A percentile compares a stretch with the other conserved stretches of the same genome.
phyloP scores from a whole-genome alignment of 257 asterid species.

The Solanum appendiculatum region DNA sequence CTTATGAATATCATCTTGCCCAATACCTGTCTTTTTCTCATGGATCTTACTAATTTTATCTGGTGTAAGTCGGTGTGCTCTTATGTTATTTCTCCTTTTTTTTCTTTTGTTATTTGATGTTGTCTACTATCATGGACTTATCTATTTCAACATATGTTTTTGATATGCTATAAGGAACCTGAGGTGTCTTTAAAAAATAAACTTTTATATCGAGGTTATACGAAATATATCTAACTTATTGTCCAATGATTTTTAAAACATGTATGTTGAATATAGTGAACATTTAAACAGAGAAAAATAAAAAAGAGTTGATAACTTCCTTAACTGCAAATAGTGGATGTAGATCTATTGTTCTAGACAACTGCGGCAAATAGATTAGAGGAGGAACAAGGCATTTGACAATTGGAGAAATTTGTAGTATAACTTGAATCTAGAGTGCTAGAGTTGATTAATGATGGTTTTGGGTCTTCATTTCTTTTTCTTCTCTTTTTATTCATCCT shows the following conservation, averaged over 20 bases:
- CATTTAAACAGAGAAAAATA: neutral
- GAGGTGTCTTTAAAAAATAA: neutral
- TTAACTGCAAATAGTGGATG: neutral
- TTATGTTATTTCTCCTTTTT: neutral
- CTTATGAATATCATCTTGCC: neutral
- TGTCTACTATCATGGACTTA: neutral
- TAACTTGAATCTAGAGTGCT: too few relatives aligned
- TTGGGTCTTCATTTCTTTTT: too few relatives aligned
- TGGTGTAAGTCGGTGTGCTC: neutral
- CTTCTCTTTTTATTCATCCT: too few relatives aligned
- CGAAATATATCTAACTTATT: neutral
- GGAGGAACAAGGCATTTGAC: too few relatives aligned
- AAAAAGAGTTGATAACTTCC: neutral
- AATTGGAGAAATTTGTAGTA: too few relatives aligned
- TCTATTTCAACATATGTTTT: neutral
- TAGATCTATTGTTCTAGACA: too few relatives aligned
- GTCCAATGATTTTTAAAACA: neutral
- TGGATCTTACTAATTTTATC: neutral
- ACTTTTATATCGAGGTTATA: neutral
- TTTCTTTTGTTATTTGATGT: neutral
- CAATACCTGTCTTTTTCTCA: neutral
- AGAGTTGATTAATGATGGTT: too few relatives aligned
- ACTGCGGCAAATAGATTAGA: too few relatives aligned
- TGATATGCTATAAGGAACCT: neutral
- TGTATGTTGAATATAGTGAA: neutral